Evolutionary conservation across 805 yeast species (phyloP).

Genomic region (Candida montana): DNA sequence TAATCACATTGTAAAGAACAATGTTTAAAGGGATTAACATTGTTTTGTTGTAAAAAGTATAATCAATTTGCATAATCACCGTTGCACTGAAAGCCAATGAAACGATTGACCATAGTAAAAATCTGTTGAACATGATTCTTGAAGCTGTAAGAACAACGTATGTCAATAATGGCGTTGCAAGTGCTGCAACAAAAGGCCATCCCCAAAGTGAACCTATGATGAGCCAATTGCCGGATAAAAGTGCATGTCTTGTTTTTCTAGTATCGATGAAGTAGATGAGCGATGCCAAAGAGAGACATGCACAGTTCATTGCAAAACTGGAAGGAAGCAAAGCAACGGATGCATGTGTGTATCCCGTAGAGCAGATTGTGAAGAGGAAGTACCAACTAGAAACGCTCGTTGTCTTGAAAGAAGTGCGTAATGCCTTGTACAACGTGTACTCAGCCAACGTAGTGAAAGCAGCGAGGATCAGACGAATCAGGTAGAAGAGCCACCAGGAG

Average conservation of each 20-base stretch:
- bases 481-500: constrained; percentile 42
- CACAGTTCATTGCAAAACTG: constrained; percentile 59
- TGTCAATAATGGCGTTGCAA: constrained; percentile 55
- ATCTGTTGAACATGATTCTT: constrained; percentile 11
- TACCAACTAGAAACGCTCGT: constrained; percentile 45
- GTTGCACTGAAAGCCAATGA: constrained; percentile 23
- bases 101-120: constrained; percentile 21
- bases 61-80: constrained; percentile 44
- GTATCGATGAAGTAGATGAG: constrained; percentile 27
- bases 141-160: constrained; percentile 25
- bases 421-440: constrained; percentile 38
- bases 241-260: constrained; percentile 16
- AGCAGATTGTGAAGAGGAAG: constrained; percentile 51
- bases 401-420: constrained; percentile 26
- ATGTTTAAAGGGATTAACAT: constrained; percentile 78
- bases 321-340: constrained; percentile 84
- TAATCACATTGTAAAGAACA: constrained; percentile 72
- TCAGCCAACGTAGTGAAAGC: constrained; percentile 45
- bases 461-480: constrained; percentile 42
- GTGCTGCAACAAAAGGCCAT: constrained; percentile 81
- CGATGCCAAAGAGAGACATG: constrained; percentile 38
- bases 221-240: constrained; percentile 37
- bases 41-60: constrained; percentile 51
- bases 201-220: constrained; percentile 75
- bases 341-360: constrained; percentile 88